Conservation (phyloP, 805 yeast species). For the Saccharomycopsis sp. region DNA sequence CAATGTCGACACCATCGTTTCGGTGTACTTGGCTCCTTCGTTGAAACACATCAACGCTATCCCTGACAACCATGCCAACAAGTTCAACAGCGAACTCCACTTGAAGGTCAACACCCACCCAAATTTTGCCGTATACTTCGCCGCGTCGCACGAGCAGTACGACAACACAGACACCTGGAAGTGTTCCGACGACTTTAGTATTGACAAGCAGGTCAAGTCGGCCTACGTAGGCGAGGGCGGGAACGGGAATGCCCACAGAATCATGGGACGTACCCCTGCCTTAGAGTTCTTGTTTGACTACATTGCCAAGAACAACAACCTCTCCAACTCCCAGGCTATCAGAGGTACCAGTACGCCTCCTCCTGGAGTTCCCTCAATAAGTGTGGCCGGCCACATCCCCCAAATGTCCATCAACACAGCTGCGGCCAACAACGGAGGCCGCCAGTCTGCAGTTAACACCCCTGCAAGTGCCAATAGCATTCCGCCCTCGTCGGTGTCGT, state of each 20-base stretch:
- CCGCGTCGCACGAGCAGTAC: constrained; percentile 40
- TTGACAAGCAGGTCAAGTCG: constrained; percentile 70
- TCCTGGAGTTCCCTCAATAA: background rate
- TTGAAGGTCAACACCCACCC: constrained; percentile 54
- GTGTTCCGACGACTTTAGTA: constrained; percentile 77
- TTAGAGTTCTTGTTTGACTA: constrained; percentile 5
- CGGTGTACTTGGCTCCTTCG: constrained; percentile 40
- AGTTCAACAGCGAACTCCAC: constrained; percentile 39
- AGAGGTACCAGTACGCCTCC: background rate
- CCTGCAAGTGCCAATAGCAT: background rate
- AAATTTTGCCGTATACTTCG: constrained; percentile 70
- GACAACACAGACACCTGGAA: constrained; percentile 63
- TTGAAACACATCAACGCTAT: constrained; percentile 22
- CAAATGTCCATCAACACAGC: background rate
- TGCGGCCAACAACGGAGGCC: background rate
- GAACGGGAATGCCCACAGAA: constrained; percentile 15
- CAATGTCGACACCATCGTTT: constrained; percentile 53
- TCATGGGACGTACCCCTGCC: constrained; percentile 18
- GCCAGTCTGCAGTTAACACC: background rate
- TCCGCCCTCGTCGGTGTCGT: background rate
- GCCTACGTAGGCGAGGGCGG: constrained; percentile 47
- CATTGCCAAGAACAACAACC: background rate
- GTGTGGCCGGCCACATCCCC: background rate
- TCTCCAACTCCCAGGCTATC: background rate
- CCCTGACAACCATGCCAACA: constrained; percentile 22